A percentile compares a stretch with the other conserved stretches of the same genome.
phyloP scores from a whole-genome alignment of 2,329 filamentous ascomycete species.

The Rhynchosporium agropyri region DNA sequence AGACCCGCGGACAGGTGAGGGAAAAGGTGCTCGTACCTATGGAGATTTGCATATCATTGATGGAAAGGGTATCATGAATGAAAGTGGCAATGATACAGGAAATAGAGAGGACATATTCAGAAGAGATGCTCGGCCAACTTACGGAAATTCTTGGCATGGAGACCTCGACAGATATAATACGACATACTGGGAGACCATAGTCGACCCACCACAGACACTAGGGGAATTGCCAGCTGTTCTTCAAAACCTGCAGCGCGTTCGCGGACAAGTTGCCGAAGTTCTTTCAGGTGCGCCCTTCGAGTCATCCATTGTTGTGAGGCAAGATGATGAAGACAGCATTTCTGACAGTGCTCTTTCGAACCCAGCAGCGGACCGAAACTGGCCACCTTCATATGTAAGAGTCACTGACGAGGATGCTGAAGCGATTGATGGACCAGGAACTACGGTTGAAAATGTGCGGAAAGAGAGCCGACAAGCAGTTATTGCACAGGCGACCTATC shows the following conservation, averaged over 20 bases:
- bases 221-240: constrained; percentile 32
- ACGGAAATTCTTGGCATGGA: constrained; percentile 39
- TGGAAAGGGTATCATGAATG: constrained; percentile 60
- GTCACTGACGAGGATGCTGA: constrained; percentile 40
- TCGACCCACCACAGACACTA: constrained; percentile 36
- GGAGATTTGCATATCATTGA: constrained; percentile 68
- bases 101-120: constrained; percentile 63
- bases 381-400: constrained; percentile 36
- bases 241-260: constrained; percentile 29
- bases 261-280: constrained; percentile 24
- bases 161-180: constrained; percentile 16
- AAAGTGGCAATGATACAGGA: constrained; percentile 62
- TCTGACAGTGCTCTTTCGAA: constrained; percentile 24
- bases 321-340: constrained; percentile 22
- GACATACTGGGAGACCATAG: constrained; percentile 38
- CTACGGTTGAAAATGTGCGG: constrained; percentile 32
- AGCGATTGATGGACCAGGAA: constrained; percentile 37
- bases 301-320: constrained; percentile 4
- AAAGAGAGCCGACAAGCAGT: constrained; percentile 33
- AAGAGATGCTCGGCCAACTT: constrained; percentile 46
- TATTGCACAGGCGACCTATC: constrained; percentile 34
- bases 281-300: constrained; percentile 6
- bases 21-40: constrained; percentile 64
- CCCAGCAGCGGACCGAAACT: constrained; percentile 27
- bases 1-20: constrained; percentile 59